Base-by-base conservation (phyloP, 1,284 basidiomycete genomes). In the Marasmius sp. region DNA sequence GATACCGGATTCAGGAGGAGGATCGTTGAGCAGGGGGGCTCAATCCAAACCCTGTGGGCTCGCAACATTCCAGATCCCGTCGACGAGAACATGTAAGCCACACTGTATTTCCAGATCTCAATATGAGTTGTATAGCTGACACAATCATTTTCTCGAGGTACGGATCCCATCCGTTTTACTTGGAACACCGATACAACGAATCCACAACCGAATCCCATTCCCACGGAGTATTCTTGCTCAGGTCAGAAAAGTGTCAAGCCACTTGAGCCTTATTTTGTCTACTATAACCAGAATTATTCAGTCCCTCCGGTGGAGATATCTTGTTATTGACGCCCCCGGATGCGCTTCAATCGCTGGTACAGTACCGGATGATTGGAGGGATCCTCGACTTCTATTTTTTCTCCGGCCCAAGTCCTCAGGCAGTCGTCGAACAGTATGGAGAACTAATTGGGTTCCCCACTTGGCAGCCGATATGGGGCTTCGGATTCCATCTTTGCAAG, bases 401-500 rank as follows among this genome's bases (percentile, higher is more conserved):
- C 68, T 83, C 86, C 39, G 91, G 91, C 0, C 87, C 87, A 0
- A 79, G 78, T 16, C 85, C 88, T n/a, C 77, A 78, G 39, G 76
- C 80, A 20, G 89, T 91, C 10, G 81, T 89, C 43, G 80, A 87
- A 61, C 91, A 93, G 70, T 91, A 92, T 67, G 80, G 85, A 9
- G 76, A 72, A 11, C 70, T 84, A 14, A 77, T 87, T 45, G 89
- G 89, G 0, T 74, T 84, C 51, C 87, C 89, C 1, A 84, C 81
- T 7, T 87, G 86, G 86, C 84, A 87, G 65, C 88, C 88, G 5
- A 77, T 79, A 41, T 91, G 86, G 85, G 85, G 82, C 3, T 87
- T 90, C 65, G 89, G 89, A 6, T 88, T 89, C 74, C 89, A 91
- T 61, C 77, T 89, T 27, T 90, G 88, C 75, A 77, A 86, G 78